Evolutionary conservation across 331 rosid genomes (phyloP).

Genomic region (Malus hybrid): DNA sequence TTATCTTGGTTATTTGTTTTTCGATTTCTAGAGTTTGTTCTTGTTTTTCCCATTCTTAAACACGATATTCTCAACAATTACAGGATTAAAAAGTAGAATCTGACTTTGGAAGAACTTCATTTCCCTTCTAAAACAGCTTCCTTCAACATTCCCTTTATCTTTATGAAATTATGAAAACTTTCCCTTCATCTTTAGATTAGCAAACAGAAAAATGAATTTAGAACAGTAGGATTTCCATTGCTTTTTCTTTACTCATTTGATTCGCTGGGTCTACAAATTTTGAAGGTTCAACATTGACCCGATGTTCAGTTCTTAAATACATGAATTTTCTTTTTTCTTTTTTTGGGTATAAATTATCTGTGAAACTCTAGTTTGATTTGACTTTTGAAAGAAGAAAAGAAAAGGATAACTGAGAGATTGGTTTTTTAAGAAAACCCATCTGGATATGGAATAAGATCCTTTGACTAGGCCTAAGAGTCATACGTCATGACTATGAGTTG

Average conservation of each 20-base stretch:
- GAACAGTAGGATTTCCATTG: not conserved
- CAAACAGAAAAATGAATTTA: no score
- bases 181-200: no score
- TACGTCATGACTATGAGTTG: not conserved
- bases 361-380: no score
- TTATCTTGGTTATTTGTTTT: no score
- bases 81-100: no score
- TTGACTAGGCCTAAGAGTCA: not conserved
- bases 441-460: not conserved
- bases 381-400: not conserved
- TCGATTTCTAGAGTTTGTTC: no score
- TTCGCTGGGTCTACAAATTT: conserved; percentile 11
- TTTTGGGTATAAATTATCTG: not conserved
- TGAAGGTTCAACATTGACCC: not conserved
- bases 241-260: conserved; percentile 1
- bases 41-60: no score
- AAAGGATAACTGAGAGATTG: conserved; percentile 7
- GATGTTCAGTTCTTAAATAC: conserved; percentile 18
- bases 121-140: no score
- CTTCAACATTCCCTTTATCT: no score
- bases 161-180: no score
- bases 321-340: conserved; percentile 7
- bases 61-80: no score
- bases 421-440: not conserved
- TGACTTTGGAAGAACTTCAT: no score